phyloP scores from a whole-genome alignment of 495 filamentous ascomycete genomes.

The Hapsidospora chrysogenum region DNA sequence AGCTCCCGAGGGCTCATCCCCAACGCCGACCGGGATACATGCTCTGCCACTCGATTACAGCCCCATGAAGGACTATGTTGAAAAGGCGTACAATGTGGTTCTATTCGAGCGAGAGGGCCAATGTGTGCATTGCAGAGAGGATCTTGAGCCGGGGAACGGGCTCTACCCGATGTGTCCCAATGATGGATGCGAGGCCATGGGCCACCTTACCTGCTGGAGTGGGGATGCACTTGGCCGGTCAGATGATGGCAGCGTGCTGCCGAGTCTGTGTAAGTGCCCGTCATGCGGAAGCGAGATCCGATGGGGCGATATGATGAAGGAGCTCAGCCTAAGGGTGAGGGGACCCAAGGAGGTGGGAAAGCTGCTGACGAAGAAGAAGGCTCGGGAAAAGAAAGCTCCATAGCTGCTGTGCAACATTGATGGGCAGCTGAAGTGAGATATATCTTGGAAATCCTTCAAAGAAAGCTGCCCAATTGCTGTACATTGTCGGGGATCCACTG shows the following conservation, averaged over 20 bases:
- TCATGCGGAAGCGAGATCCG: conserved; percentile 40
- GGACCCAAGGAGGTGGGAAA: conserved; percentile 47
- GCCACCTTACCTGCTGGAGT: conserved; percentile 68
- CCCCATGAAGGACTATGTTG: conserved; percentile 46
- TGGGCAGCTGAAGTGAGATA: too few relatives aligned
- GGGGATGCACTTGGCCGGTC: conserved; percentile 36
- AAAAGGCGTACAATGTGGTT: conserved; percentile 51
- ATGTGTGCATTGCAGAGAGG: conserved; percentile 47
- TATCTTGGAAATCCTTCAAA: too few relatives aligned
- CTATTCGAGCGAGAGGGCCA: conserved; percentile 35
- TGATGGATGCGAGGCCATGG: conserved; percentile 42
- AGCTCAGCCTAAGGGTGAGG: conserved; percentile 53
- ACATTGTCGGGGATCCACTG: too few relatives aligned
- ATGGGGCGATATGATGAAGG: conserved; percentile 71
- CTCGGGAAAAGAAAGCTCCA: conserved; percentile 9
- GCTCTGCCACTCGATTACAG: conserved; percentile 50
- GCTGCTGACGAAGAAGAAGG: conserved; percentile 40
- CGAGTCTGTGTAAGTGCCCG: conserved; percentile 56
- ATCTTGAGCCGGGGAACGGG: conserved; percentile 27
- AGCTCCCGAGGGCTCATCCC: conserved; percentile 1
- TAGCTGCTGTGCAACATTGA: conserved; percentile 1
- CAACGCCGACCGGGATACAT: conserved; percentile 26
- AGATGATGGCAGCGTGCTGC: conserved; percentile 37
- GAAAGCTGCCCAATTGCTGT: too few relatives aligned
- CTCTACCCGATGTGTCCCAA: conserved; percentile 57